Percentiles rank a stretch among this genome's conserved stretches.
Conservation (phyloP, 2,329 filamentous ascomycete species). For the Calycina marina region DNA sequence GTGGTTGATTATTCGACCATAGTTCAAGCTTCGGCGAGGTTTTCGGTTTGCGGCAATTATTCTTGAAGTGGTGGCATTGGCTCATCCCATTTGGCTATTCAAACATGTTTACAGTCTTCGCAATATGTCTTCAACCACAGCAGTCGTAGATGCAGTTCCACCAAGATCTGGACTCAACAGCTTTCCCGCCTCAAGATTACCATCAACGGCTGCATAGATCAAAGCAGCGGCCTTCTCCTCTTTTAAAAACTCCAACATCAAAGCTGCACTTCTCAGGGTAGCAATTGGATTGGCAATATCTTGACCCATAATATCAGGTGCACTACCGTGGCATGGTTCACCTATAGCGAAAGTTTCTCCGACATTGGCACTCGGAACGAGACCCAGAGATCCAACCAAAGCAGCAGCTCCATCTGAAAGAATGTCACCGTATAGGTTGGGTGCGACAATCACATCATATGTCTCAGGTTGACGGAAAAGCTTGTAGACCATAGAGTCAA, state of each 20-base stretch:
- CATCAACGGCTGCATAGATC: constrained; percentile 89
- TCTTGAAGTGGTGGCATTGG: too few species aligned
- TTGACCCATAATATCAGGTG: constrained; percentile 87
- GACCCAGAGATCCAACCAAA: constrained; percentile 77
- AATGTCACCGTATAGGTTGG: constrained; percentile 95
- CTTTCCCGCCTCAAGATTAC: constrained; percentile 69
- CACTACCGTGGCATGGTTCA: constrained; percentile 93
- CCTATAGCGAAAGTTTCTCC: constrained; percentile 90
- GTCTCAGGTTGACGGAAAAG: constrained; percentile 89
- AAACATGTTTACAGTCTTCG: constrained; percentile 49
- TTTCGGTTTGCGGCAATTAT: too few species aligned
- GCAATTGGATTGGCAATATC: constrained; percentile 94
- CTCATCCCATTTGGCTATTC: too few species aligned
- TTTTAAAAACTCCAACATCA: constrained; percentile 94
- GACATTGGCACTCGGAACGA: constrained; percentile 91
- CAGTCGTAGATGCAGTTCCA: constrained; percentile 68
- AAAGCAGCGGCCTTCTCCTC: constrained; percentile 73
- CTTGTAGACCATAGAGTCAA: constrained; percentile 99
- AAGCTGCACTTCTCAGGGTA: constrained; percentile 74
- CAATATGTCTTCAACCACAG: constrained; percentile 80
- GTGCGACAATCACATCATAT: constrained; percentile 97
- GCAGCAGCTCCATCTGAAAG: constrained; percentile 91
- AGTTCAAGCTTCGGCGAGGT: too few species aligned
- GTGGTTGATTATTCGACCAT: too few species aligned
- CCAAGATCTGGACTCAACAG: constrained; percentile 82